Conservation (phyloP, 1,284 basidiomycete genomes). For the Phaffia rhodozyma region DNA sequence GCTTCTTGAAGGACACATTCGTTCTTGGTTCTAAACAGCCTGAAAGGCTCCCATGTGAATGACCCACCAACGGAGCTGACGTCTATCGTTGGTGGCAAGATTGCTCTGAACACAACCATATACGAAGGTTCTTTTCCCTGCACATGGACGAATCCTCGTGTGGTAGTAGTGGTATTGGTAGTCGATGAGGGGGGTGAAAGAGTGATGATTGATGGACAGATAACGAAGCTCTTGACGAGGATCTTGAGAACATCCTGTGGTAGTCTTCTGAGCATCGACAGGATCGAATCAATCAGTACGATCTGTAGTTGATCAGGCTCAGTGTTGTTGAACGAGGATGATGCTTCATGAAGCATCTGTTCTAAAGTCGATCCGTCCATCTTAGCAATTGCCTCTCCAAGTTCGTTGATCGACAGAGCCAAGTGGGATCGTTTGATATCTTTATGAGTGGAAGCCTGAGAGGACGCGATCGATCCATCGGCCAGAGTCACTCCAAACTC, state of each 20-base stretch:
- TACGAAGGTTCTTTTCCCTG: constrained; percentile 23
- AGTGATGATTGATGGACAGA: constrained; percentile 20
- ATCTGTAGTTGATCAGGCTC: constrained; percentile 14
- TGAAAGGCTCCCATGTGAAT: constrained; percentile 35
- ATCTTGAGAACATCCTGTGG: constrained; percentile 25
- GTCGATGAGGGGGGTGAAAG: constrained; percentile 19
- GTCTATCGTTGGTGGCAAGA: constrained; percentile 35
- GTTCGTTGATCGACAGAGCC: constrained; percentile 32
- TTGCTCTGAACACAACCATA: constrained; percentile 36
- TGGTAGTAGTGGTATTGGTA: constrained; percentile 22
- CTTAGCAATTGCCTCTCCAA: constrained; percentile 32
- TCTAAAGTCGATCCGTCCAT: constrained; percentile 32
- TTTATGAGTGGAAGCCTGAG: constrained; percentile 14
- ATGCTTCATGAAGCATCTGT: constrained; percentile 26
- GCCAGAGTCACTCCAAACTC: constrained; percentile 29
- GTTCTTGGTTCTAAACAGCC: constrained; percentile 36
- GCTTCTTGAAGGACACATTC: constrained; percentile 29
- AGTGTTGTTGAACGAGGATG: constrained; percentile 26
- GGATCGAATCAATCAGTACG: constrained; percentile 19
- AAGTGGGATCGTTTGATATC: constrained; percentile 19
- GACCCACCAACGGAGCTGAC: constrained; percentile 29
- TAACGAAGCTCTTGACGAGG: constrained; percentile 24
- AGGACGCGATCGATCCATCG: constrained; percentile 11
- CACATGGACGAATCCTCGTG: constrained; percentile 20
- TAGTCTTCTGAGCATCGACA: too few species aligned